Evolutionary conservation across 73 alveolate species (phyloP), one percentile per base, ranked within the genome.

Genomic region (Stentor roeselii): DNA sequence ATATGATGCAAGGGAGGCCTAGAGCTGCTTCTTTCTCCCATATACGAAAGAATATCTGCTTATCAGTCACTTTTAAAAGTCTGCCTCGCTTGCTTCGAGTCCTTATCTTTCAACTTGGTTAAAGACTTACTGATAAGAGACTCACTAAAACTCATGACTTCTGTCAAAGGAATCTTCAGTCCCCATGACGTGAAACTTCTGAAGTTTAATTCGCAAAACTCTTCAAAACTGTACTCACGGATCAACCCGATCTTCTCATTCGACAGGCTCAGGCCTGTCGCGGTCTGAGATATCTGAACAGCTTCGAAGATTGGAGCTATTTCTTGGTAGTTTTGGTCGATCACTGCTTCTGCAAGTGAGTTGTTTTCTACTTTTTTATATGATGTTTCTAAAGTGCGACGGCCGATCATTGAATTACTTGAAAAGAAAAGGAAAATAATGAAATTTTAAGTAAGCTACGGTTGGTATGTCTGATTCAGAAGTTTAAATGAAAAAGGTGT

Each of bases 161-260:
- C 80, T 36, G 80, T 67, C 41, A 67, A 2, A 21, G 80, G 80
- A 40, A 67, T 32, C 34, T 67, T 67, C 1, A 67, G 27, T 1
- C 80, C 80, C 37, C 80, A 67, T 14, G 80, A 67, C 21, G 80
- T 67, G 11, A 21, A 21, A 21, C 80, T 32, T 67, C 80, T 36
- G 34, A 67, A 67, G 34, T 67, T 67, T 21, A 67, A 40, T 32
- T 67, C 80, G 34, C 80, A 67, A 32, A 21, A 67, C n/a, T 21
- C 80, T 67, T 67, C 80, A 34, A 67, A 67, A 30, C 27, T 36
- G 34, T 21, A 67, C 2, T 67, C 80, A 1, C 80, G n/a, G 41
- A 67, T 40, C 1, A 67, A 40, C 3, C 80, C 80, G 14, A 67
- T 34, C 34, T 67, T 67, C 34, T 67, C 80, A 67, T 67, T 67